Base-by-base conservation (phyloP, 805 yeast genomes). In the Candida parachauliodes region DNA sequence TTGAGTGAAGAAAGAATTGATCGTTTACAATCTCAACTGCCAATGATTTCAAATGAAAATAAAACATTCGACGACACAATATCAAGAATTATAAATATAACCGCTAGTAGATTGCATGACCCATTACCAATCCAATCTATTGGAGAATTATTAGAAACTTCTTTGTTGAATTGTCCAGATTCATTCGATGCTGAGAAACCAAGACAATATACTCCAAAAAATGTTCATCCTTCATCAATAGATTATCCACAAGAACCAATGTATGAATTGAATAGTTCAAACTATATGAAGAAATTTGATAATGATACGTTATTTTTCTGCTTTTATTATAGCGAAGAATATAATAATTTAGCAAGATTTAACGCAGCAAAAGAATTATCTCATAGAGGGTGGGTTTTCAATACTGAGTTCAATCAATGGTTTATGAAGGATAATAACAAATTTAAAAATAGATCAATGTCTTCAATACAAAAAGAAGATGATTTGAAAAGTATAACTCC, bases 121-220 rank as follows among this genome's bases (percentile, higher is more conserved):
- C 83, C 86, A 17, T 68, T 77, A 19, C 68, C 80, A 12, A 65
- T 76, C 42, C 69, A 70, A 20, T 56, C 74, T 2, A 78, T 85
- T 17, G 64, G 75, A 34, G 71, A 72, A 41, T 66, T 76, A 48
- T 67, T 91, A 47, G 94, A 87, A 55, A 75, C 83, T 1, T 88
- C 97, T 2, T 68, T 87, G 42, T 67, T 86, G 48, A 84, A 85
- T 51, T 88, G 97, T 57, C 98, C 98, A 0, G 98, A 93, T 61
- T 86, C 98, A 1, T 75, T 81, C 41, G 95, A 91, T 56, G 82
- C 95, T 2, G 97, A 91, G 51, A 76, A 70, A 49, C 95, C 97
- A 12, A 76, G 82, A 43, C 74, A 76, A 55, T 81, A 88, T 56
- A 76, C 74, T 34, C 91, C 97, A 5, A 73, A 76, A 16, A 78